A percentile compares a stretch with the other conserved stretches of the same genome.
Conservation (phyloP, 176 grass and related monocot genomes). For the Aegilops umbellulata region DNA sequence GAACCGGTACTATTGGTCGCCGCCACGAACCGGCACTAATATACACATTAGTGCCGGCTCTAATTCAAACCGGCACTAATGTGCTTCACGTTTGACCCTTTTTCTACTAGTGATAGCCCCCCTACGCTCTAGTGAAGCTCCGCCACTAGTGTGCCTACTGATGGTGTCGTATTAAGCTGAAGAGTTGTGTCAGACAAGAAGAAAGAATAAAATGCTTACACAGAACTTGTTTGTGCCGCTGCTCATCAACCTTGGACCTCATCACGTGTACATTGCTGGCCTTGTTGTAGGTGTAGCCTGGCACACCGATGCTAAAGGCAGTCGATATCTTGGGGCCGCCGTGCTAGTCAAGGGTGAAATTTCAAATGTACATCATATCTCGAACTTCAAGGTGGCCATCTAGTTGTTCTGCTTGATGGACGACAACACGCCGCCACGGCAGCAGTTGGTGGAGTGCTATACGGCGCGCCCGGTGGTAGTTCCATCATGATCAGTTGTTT, state of each 20-base stretch:
- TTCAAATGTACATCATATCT: slow-evolving; percentile 36
- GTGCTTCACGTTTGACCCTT: too few species aligned
- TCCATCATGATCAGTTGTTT: neutral
- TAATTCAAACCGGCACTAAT: too few species aligned
- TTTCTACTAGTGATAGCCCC: too few species aligned
- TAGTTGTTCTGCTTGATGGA: slow-evolving; percentile 26
- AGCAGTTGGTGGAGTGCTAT: slow-evolving; percentile 51
- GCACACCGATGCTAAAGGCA: slow-evolving; percentile 53
- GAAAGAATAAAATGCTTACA: slow-evolving; percentile 22
- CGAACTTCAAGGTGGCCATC: slow-evolving; percentile 16
- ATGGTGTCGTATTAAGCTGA: too few species aligned
- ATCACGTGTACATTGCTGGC: too few species aligned
- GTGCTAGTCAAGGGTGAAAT: neutral
- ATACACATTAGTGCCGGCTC: too few species aligned
- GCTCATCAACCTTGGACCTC: neutral
- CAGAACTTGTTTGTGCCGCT: slow-evolving; percentile 27
- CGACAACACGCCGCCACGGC: slow-evolving; percentile 51
- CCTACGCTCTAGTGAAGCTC: too few species aligned
- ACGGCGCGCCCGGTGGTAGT: slow-evolving; percentile 36
- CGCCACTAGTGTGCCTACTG: too few species aligned
- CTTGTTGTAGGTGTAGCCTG: slow-evolving; percentile 56
- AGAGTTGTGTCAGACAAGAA: neutral
- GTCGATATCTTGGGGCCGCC: slow-evolving; percentile 2
- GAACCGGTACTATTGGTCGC: too few species aligned
- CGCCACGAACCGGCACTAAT: too few species aligned